These are phyloP conservation scores for Ricinus communis DNA, from an alignment of 345 rosid genomes.

Conservation along the genomic window DNA sequence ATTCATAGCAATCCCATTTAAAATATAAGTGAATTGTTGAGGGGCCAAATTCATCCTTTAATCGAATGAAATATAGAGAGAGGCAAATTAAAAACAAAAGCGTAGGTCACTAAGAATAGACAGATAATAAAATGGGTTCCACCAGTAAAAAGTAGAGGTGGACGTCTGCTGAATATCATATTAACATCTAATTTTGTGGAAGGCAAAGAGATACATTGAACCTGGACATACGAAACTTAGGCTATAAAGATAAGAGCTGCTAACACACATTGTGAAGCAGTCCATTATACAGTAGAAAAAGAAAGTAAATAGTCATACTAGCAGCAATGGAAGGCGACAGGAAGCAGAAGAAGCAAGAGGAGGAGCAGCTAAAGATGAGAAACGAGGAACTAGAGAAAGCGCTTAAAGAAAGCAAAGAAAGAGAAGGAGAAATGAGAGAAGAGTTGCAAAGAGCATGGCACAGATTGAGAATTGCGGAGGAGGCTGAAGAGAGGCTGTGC, in stretches of 20 bases:
- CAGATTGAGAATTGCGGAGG: slow-evolving; percentile 66
- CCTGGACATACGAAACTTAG: slow-evolving; percentile 42
- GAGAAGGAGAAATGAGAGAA: slow-evolving; percentile 53
- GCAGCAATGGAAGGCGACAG: slow-evolving; percentile 5
- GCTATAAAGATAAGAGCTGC: slow-evolving; percentile 20
- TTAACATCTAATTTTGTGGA: no score
- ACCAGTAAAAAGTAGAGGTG: no score
- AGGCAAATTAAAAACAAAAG: no score
- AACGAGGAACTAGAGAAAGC: slow-evolving; percentile 61
- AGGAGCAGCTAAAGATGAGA: slow-evolving; percentile 39
- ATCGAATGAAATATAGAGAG: no score
- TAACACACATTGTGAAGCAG: no score
- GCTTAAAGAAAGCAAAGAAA: slow-evolving; percentile 40
- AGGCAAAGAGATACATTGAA: slow-evolving; percentile 51
- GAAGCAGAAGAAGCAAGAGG: neutral
- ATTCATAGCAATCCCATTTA: no score
- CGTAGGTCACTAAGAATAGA: no score
- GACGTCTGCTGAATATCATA: no score
- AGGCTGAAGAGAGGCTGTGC: slow-evolving; percentile 80
- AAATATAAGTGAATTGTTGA: no score
- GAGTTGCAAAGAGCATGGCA: slow-evolving; percentile 53
- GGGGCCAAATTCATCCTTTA: no score
- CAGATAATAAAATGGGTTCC: no score
- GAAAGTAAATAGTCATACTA: no score
- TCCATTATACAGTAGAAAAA: neutral